Evolutionary conservation across 495 filamentous ascomycete species (phyloP), one percentile per base, ranked within the genome.

Genomic region (Penicillium taxi): DNA sequence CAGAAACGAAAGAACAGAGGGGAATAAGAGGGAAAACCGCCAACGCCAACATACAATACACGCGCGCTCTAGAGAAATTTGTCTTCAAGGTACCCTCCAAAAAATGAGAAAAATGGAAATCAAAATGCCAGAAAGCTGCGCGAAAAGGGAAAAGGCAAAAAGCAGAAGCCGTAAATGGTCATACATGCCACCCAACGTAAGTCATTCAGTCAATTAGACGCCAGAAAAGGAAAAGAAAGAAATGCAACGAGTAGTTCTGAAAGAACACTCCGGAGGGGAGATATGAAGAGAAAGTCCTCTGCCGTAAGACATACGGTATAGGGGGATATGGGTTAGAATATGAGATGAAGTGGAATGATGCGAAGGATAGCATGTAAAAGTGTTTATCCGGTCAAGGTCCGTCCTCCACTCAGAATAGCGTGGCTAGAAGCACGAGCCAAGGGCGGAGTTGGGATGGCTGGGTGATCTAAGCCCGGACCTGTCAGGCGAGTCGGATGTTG

Each of bases 351-450:
- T n/a, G n/a, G n/a, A n/a, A n/a, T n/a, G n/a, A n/a, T n/a, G n/a
- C n/a, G n/a, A n/a, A n/a, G n/a, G n/a, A n/a, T n/a, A n/a, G n/a
- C n/a, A n/a, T n/a, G 20, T 32, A 8, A 21, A 15, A 26, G n/a
- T 28, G 20, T 45, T 49, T 44, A 47, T 47, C 55, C 51, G 34
- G 64, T 66, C 32, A 76, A 36, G 13, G 66, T 67, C 44, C 69
- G 61, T 26, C 66, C 67, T 37, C 70, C 66, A 37, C 66, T 75
- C 28, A 76, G 43, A 38, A 79, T 72, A 13, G 66, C 60, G 40
- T 74, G 73, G 34, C 61, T 67, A 16, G 50, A 59, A 5, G 60
- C 57, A 28, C 67, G 60, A 15, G 47, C 42, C 19, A 73, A 40
- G 7, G 56, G 38, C 35, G 64, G 44, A 8, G 63, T 43, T 33